phyloP scores from a whole-genome alignment of 495 filamentous ascomycete genomes.

The Penicillium paxilli region DNA sequence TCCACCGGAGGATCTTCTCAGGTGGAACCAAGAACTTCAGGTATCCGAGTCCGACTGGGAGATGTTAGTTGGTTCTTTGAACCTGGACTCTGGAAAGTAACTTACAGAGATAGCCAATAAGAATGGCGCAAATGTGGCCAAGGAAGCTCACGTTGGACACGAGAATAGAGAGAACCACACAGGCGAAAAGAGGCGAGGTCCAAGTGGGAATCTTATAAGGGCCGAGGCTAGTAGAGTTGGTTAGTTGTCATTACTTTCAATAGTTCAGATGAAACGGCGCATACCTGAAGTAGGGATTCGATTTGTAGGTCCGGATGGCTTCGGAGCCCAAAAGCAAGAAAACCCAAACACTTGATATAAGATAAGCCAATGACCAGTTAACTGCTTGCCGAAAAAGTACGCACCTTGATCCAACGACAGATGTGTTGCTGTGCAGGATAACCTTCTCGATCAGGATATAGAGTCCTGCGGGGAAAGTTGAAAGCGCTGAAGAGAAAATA shows the following conservation, averaged over 20 bases:
- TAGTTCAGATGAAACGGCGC: background rate
- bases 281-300: slow-evolving; percentile 71
- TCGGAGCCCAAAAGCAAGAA: slow-evolving; percentile 85
- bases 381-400: slow-evolving; percentile 7
- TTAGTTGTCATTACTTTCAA: background rate
- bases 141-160: slow-evolving; percentile 79
- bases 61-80: slow-evolving; percentile 11
- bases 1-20: slow-evolving; percentile 75
- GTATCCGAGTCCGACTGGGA: slow-evolving; percentile 75
- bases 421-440: slow-evolving; percentile 61
- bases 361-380: background rate
- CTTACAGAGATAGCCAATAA: slow-evolving; percentile 84
- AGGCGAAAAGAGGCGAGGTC: slow-evolving; percentile 77
- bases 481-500: slow-evolving; percentile 60
- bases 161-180: slow-evolving; percentile 69
- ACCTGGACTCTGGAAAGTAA: background rate
- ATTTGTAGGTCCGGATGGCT: slow-evolving; percentile 74
- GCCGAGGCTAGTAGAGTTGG: slow-evolving; percentile 35
- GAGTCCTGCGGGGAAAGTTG: slow-evolving; percentile 71
- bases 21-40: slow-evolving; percentile 82
- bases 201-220: slow-evolving; percentile 84
- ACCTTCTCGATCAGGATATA: slow-evolving; percentile 72
- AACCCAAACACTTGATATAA: slow-evolving; percentile 72
- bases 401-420: slow-evolving; percentile 82
- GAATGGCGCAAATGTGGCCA: slow-evolving; percentile 80